Conservation (phyloP, 257 asterid genomes). For the Fraxinus quadrangulata region DNA sequence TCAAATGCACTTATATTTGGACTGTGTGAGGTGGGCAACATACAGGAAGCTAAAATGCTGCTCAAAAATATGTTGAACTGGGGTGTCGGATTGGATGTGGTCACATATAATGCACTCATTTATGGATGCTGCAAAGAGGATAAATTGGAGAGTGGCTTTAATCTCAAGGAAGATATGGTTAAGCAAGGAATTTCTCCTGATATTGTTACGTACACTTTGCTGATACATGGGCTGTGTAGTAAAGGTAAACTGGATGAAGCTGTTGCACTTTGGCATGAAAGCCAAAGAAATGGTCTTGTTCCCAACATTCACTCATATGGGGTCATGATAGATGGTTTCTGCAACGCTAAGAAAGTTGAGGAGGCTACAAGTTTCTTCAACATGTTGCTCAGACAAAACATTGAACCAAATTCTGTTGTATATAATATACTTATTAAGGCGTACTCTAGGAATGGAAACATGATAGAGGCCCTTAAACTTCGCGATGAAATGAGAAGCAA, state of each 20-base stretch:
- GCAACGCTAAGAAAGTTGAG: slow-evolving; percentile 57
- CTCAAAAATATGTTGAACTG: slow-evolving; percentile 49
- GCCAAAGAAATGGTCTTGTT: slow-evolving; percentile 51
- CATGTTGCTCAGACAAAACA: slow-evolving; percentile 44
- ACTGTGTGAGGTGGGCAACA: slow-evolving; percentile 59
- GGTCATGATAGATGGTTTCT: slow-evolving; percentile 68
- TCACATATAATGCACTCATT: slow-evolving; percentile 70
- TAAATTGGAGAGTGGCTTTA: slow-evolving; percentile 57
- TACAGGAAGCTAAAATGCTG: slow-evolving; percentile 54
- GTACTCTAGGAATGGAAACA: slow-evolving; percentile 49
- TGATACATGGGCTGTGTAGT: slow-evolving; percentile 51
- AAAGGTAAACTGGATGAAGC: slow-evolving; percentile 73
- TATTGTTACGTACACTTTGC: slow-evolving; percentile 55
- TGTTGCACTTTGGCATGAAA: slow-evolving; percentile 73
- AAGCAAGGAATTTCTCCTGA: slow-evolving; percentile 58
- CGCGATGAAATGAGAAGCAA: slow-evolving; percentile 64
- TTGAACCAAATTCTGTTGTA: slow-evolving; percentile 52
- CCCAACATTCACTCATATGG: slow-evolving; percentile 57
- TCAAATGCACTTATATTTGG: slow-evolving; percentile 81
- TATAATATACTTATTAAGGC: slow-evolving; percentile 72
- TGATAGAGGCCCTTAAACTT: slow-evolving; percentile 60
- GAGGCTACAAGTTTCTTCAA: slow-evolving; percentile 58
- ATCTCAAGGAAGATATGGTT: slow-evolving; percentile 71
- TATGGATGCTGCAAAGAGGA: slow-evolving; percentile 66
- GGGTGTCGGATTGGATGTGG: slow-evolving; percentile 51